Evolutionary conservation across 139 green algal genomes (phyloP).

Genomic region (Picochlorum sp.): DNA sequence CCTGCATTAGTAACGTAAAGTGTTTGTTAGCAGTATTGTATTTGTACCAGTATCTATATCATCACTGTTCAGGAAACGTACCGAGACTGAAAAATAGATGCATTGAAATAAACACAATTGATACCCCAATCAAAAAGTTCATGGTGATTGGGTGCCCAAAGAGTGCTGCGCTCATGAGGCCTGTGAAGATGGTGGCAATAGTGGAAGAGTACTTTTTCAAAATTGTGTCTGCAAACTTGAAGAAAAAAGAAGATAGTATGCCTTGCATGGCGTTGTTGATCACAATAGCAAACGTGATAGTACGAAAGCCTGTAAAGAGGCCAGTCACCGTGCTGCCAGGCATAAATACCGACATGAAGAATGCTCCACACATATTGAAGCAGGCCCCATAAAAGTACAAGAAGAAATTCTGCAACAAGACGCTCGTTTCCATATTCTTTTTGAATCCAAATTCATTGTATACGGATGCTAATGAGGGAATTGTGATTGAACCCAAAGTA

Average conservation of each 20-base stretch:
- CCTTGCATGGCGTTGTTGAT: conserved; percentile 90
- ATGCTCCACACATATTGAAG: conserved; percentile 71
- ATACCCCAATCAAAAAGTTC: conserved; percentile 90
- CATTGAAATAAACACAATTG: conserved; percentile 97
- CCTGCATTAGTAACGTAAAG: neutral
- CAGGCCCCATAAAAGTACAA: conserved; percentile 84
- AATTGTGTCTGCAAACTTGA: conserved; percentile 96
- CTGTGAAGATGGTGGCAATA: conserved; percentile 92
- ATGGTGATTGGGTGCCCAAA: conserved; percentile 84
- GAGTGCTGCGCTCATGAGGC: conserved; percentile 69
- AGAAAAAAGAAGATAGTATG: conserved; percentile 92
- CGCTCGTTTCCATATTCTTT: conserved; percentile 89
- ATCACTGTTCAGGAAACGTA: neutral
- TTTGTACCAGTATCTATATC: neutral
- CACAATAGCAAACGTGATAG: conserved; percentile 59
- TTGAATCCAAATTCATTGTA: conserved; percentile 95
- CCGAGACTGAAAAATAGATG: conserved; percentile 73
- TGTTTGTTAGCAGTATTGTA: neutral
- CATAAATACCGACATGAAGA: neutral
- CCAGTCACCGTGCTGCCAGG: neutral
- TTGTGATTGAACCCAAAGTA: conserved; percentile 69
- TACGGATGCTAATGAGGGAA: conserved; percentile 80
- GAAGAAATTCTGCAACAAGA: conserved; percentile 96
- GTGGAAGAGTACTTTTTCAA: conserved; percentile 94
- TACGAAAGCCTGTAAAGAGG: conserved; percentile 47